Percentiles rank a stretch among this genome's conserved stretches.
phyloP scores from a whole-genome alignment of 345 rosid genomes.

The Schrenkiella parvula region DNA sequence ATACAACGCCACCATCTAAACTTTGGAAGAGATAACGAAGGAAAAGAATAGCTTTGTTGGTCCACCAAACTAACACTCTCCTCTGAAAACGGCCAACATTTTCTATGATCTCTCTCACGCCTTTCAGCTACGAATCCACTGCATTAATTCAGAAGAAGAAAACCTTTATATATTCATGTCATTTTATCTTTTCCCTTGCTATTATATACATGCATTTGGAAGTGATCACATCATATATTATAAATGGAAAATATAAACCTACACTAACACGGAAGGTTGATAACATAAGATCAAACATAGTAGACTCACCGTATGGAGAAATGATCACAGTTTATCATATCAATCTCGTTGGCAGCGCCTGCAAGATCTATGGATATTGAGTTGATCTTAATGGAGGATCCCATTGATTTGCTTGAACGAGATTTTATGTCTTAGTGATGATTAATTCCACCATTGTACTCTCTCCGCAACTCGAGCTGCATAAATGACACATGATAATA shows the following conservation, averaged over 20 bases:
- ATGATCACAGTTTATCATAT: slow-evolving; percentile 45
- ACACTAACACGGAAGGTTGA: neutral
- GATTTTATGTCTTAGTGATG: slow-evolving; percentile 26
- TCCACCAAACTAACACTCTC: slow-evolving; percentile 36
- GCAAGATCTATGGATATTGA: slow-evolving; percentile 58
- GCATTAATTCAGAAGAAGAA: slow-evolving; percentile 21
- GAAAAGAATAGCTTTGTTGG: slow-evolving; percentile 34
- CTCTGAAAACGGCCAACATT: slow-evolving; percentile 59
- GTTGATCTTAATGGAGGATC: slow-evolving; percentile 48
- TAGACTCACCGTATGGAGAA: slow-evolving; percentile 71
- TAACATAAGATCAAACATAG: neutral
- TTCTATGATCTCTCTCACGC: slow-evolving; percentile 42
- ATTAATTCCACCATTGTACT: slow-evolving; percentile 35
- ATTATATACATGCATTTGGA: neutral
- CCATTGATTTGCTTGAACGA: slow-evolving; percentile 33
- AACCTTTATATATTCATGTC: neutral
- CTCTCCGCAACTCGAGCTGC: slow-evolving; percentile 15
- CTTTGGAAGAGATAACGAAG: slow-evolving; percentile 50
- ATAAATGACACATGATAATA: neutral
- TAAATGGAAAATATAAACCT: neutral
- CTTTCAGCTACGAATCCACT: slow-evolving; percentile 64
- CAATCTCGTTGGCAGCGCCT: slow-evolving; percentile 33
- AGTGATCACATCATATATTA: neutral
- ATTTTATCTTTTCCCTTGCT: neutral
- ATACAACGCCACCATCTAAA: slow-evolving; percentile 54